phyloP scores from a whole-genome alignment of 495 filamentous ascomycete genomes.

The Neurospora sp. region DNA sequence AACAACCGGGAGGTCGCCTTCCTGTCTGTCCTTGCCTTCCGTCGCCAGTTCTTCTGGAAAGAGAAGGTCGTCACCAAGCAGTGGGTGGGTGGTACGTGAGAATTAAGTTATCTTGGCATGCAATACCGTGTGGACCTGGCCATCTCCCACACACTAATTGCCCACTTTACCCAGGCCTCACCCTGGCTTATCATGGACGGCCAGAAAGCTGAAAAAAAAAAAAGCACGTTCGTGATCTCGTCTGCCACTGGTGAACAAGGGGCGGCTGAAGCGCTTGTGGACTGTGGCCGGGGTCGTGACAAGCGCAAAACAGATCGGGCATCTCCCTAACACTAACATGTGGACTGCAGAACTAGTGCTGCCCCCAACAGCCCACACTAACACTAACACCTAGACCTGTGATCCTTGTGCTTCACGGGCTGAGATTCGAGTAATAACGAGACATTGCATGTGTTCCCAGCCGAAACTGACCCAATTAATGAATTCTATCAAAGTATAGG shows the following conservation, averaged over 20 bases:
- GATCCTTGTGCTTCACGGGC: background rate
- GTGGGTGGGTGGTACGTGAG: background rate
- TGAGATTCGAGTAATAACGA: background rate
- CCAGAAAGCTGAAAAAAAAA: background rate
- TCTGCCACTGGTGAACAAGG: background rate
- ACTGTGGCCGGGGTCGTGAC: background rate
- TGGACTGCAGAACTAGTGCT: background rate
- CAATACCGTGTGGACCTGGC: background rate
- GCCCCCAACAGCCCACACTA: background rate
- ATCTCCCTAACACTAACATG: background rate
- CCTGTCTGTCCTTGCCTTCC: background rate
- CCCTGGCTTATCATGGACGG: background rate
- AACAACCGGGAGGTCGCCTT: background rate
- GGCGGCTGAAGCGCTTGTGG: background rate
- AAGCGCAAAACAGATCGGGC: background rate
- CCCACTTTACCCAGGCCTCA: background rate
- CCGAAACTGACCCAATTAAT: background rate
- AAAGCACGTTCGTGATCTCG: background rate
- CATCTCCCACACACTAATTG: background rate
- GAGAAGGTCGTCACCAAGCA: background rate
- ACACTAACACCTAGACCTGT: background rate
- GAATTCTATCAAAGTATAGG: background rate
- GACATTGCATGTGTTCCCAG: background rate
- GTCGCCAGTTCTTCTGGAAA: background rate
- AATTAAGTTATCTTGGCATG: background rate